Base-by-base conservation (phyloP, 2,329 filamentous ascomycete genomes). In the Metarhizium rileyi region DNA sequence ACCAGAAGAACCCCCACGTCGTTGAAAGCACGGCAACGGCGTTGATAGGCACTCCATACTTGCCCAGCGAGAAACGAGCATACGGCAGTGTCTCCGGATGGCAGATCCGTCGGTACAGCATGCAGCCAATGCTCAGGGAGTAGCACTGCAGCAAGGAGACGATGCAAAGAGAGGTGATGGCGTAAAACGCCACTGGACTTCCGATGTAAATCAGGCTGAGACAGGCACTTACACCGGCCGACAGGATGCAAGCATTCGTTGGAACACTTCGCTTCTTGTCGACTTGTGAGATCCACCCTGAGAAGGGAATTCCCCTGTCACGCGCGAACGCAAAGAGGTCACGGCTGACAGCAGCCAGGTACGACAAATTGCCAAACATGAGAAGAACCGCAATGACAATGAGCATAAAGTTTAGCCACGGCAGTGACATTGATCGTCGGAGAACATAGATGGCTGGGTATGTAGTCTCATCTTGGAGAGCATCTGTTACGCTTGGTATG, bases 151-250 rank as follows among this genome's bases (percentile, higher is more conserved):
- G 16, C 6, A 46, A 7, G 20, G 44, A 23, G 9, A 36, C 44
- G 12, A 26, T 28, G 28, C 27, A 20, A 23, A 46, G 44, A n/a
- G 44, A 46, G n/a, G 44, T 46, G 20, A 46, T 9, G 2, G 44
- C 44, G 23, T 46, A 46, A 28, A 46, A 46, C 4, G 44, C 44
- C 5, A 36, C 44, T 5, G 44, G 28, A 18, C 44, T 46, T 10
- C 44, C 44, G n/a, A 46, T 46, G 27, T 46, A 46, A 28, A 46
- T 46, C 9, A 46, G 30, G 20, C 27, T 36, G 6, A 46, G 44
- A 10, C 14, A 23, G 16, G 28, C 14, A 28, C 33, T 47, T 6
- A 40, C 5, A 7, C 18, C 20, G 5, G 20, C 33, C 16, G 26
- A 26, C 2, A 47, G 9, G 27, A 40, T 47, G 22, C 20, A 38